These are phyloP conservation scores for Sphaerosporella brunnea DNA, from an alignment of 495 filamentous ascomycete genomes.

Conservation along the genomic window DNA sequence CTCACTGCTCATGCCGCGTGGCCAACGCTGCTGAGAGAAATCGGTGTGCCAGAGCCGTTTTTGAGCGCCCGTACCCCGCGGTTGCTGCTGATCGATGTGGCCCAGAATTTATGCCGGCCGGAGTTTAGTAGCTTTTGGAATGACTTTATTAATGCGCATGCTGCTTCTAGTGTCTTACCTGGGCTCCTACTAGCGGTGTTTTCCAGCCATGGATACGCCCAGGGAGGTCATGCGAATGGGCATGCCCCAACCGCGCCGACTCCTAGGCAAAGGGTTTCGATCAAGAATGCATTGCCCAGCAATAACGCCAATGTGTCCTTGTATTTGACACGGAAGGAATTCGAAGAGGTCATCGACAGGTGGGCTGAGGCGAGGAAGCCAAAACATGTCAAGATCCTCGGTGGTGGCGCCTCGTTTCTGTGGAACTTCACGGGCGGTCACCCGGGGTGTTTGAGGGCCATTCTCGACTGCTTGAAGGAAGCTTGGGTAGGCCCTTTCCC, in stretches of 20 bases:
- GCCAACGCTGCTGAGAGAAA: neutral
- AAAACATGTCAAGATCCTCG: neutral
- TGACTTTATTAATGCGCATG: neutral
- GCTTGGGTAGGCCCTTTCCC: too few relatives aligned
- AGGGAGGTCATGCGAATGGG: neutral
- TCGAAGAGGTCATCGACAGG: neutral
- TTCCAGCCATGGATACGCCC: neutral
- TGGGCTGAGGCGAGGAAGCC: neutral
- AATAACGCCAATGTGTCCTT: neutral
- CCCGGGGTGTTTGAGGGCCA: neutral
- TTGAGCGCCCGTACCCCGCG: neutral
- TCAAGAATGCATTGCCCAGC: neutral
- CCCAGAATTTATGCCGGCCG: neutral
- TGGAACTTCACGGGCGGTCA: neutral
- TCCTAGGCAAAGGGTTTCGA: neutral
- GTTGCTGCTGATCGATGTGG: neutral
- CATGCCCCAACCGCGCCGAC: neutral
- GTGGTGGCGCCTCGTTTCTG: neutral
- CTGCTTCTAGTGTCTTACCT: too few relatives aligned
- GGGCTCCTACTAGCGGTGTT: too few relatives aligned
- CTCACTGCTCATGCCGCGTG: neutral
- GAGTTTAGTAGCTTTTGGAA: neutral
- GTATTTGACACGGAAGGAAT: neutral
- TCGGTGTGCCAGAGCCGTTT: neutral
- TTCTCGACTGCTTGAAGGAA: neutral